Percentiles rank a stretch among this genome's conserved stretches.
phyloP scores from a whole-genome alignment of 148 eudicot genomes.

The Pouteria glomerata region DNA sequence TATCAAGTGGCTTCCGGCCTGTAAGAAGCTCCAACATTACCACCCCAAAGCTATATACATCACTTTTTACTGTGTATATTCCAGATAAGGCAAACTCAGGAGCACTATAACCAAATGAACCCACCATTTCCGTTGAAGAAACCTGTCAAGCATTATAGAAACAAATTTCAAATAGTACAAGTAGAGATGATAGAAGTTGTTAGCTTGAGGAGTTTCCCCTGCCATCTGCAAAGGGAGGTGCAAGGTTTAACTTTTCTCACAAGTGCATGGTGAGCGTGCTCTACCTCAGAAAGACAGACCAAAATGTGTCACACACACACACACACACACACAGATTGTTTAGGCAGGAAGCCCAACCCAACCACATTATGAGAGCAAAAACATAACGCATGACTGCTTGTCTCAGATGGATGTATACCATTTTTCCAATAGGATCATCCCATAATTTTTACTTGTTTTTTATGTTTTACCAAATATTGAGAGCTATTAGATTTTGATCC shows the following conservation, averaged over 20 bases:
- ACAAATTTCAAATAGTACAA: background rate
- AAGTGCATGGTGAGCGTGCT: no score
- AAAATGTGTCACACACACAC: no score
- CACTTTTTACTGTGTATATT: constrained; percentile 91
- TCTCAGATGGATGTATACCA: background rate
- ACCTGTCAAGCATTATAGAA: constrained; percentile 46
- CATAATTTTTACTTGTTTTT: background rate
- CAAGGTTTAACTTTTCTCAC: background rate
- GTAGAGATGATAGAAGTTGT: background rate
- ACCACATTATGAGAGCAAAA: background rate
- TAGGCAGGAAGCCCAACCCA: background rate
- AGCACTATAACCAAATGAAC: constrained; percentile 98
- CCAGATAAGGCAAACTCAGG: constrained; percentile 98
- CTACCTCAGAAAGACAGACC: background rate
- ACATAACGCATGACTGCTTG: background rate
- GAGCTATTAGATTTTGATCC: background rate
- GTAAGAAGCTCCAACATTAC: constrained; percentile 98
- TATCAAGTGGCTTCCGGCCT: constrained; percentile 94
- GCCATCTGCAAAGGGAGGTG: background rate
- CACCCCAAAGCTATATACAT: constrained; percentile 97
- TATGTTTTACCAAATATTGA: background rate
- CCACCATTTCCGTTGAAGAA: constrained; percentile 82
- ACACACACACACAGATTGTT: no score
- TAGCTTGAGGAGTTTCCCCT: background rate
- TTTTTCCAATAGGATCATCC: background rate